Base-by-base conservation (phyloP, 768 basidiomycete genomes). In the Mycena capillaripes region DNA sequence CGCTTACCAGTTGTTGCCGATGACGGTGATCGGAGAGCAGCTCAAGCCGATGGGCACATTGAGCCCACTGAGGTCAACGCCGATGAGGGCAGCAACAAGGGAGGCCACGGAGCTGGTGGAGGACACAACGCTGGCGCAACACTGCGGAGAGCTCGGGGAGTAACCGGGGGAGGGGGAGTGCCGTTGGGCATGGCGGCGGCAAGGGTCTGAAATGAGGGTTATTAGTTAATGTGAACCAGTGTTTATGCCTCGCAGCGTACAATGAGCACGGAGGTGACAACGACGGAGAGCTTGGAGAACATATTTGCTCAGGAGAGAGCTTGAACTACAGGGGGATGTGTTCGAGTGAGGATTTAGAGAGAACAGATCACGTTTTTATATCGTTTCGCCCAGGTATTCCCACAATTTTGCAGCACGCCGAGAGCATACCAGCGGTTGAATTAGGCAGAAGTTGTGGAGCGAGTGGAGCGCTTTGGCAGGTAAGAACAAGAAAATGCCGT, bases 211-310 rank as follows among this genome's bases (percentile, higher is more conserved):
- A 32, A n/a, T 14, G 17, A 12, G 9, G 44, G 29, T 46, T 25
- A 60, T 21, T 32, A 25, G 11, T 30, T 38, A 48, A 50, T 36
- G n/a, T n/a, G 8, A 19, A 21, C 25, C 25, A 36, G 6, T 12
- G 34, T 36, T 36, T 6, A 36, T 36, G 34, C n/a, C 38, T 14
- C 19, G 30, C 3, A 9, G 29, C 46, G 30, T 52, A 52, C 62
- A 34, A 63, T 63, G 62, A 63, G 62, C 30, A 63, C 46, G 42
- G 62, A 63, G n/a, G 62, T 52, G 62, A 32, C 48, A 36, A 63
- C 46, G 48, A 63, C 21, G 23, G 62, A 63, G 62, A 63, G 62
- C 62, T 63, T 63, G 23, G 62, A 52, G 48, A 63, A 63, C 62
- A 63, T 63, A 23, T 63, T 38, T 36, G 32, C 25, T 52, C 36